phyloP scores from a whole-genome alignment of 106 monocot genomes.

The Posidonia australis region DNA sequence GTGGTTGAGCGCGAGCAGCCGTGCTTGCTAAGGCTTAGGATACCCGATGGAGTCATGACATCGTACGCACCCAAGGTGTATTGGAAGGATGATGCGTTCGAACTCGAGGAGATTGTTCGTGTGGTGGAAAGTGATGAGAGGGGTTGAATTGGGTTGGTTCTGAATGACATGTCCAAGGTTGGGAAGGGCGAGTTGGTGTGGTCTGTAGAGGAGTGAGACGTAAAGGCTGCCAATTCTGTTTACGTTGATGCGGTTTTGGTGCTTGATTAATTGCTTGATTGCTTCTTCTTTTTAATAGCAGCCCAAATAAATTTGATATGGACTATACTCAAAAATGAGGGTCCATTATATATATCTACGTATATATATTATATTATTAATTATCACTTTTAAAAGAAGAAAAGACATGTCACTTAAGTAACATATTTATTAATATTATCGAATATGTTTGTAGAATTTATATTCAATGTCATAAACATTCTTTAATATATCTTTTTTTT shows the following conservation, averaged over 20 bases:
- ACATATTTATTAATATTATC: too few relatives aligned
- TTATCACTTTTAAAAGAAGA: too few relatives aligned
- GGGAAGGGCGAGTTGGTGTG: constrained; percentile 20
- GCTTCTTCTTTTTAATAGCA: too few relatives aligned
- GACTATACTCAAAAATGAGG: too few relatives aligned
- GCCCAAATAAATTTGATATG: too few relatives aligned
- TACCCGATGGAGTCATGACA: constrained; percentile 64
- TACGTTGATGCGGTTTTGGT: constrained; percentile 93
- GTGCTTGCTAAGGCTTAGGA: constrained; percentile 49
- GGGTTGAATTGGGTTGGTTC: constrained; percentile 61
- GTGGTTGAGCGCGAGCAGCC: constrained; percentile 60
- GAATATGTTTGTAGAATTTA: too few relatives aligned
- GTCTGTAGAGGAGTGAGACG: constrained; percentile 47
- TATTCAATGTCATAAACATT: too few relatives aligned
- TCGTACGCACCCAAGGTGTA: constrained; percentile 90
- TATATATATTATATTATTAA: too few relatives aligned
- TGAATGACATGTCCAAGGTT: constrained; percentile 28
- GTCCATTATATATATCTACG: too few relatives aligned
- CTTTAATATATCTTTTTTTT: too few relatives aligned
- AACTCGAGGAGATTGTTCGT: constrained; percentile 65
- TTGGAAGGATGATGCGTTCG: constrained; percentile 82
- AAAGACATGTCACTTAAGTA: too few relatives aligned
- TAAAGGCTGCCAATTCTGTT: constrained; percentile 74
- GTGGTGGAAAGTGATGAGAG: constrained; percentile 22
- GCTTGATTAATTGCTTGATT: constrained; percentile 1